These are phyloP conservation scores for Mycosphaerelloides madeirae DNA, from an alignment of 2,329 filamentous ascomycete species.

Conservation along the genomic window DNA sequence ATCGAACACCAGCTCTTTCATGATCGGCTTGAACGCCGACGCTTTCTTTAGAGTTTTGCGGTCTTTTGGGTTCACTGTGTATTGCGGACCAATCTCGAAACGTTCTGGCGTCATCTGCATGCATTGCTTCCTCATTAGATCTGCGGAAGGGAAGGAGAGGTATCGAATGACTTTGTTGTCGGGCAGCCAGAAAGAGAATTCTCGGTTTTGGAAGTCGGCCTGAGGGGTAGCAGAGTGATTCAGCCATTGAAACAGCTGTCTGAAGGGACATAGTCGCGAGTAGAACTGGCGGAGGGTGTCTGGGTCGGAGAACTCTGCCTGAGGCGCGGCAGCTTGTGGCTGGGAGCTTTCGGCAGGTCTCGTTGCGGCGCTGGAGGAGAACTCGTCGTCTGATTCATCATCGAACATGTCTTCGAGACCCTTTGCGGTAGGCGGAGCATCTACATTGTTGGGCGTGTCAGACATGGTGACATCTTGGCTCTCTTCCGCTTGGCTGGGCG, in stretches of 20 bases:
- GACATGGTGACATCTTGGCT: constrained; percentile 19
- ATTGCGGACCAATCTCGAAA: constrained; percentile 98
- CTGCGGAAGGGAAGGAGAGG: constrained; percentile 68
- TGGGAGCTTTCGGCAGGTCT: constrained; percentile 42
- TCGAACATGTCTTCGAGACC: constrained; percentile 56
- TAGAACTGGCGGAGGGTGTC: constrained; percentile 92
- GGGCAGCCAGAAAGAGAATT: constrained; percentile 92
- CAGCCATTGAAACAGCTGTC: constrained; percentile 93
- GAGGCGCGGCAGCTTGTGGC: constrained; percentile 21
- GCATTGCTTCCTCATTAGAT: constrained; percentile 83
- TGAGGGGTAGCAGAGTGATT: constrained; percentile 86
- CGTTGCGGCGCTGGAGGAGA: constrained; percentile 50
- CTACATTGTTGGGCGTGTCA: constrained; percentile 6
- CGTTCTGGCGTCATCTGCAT: constrained; percentile 81
- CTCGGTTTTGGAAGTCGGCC: constrained; percentile 84
- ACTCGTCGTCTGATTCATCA: constrained; percentile 53
- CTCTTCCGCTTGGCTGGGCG: constrained; percentile 18
- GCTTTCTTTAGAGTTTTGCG: constrained; percentile 80
- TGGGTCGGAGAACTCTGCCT: constrained; percentile 56
- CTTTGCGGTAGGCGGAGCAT: constrained; percentile 12
- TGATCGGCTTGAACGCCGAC: constrained; percentile 75
- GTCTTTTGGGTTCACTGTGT: constrained; percentile 88
- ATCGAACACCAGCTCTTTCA: constrained; percentile 97
- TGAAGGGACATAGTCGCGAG: constrained; percentile 90
- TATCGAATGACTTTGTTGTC: constrained; percentile 92